These are phyloP conservation scores for Scopulariopsis brevicaulis DNA, from an alignment of 2,329 filamentous ascomycete genomes.

Conservation along the genomic window DNA sequence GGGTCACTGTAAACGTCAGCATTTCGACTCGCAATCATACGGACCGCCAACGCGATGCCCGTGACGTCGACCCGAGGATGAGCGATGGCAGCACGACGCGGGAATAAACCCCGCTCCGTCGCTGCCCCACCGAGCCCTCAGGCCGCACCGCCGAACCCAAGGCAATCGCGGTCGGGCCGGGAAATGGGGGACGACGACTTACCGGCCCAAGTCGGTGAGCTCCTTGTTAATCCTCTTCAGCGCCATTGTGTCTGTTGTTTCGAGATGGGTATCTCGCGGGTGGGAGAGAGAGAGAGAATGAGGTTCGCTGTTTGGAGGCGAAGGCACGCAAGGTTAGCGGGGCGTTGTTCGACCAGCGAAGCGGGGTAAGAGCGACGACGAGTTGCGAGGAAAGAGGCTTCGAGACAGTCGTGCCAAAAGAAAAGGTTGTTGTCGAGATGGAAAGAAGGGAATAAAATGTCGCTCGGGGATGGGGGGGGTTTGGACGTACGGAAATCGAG, in stretches of 20 bases:
- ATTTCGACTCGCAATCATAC: slow-evolving; percentile 14
- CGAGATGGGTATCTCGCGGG: neutral
- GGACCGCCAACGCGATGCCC: slow-evolving; percentile 7
- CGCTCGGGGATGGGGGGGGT: neutral
- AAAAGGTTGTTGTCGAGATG: neutral
- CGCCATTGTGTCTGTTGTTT: slow-evolving; percentile 50
- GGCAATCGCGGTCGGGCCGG: neutral
- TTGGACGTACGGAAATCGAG: slow-evolving; percentile 2
- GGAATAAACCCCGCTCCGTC: neutral
- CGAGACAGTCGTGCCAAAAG: neutral
- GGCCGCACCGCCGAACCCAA: neutral
- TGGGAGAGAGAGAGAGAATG: neutral
- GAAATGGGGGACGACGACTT: slow-evolving; percentile 19
- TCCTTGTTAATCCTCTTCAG: slow-evolving; percentile 95
- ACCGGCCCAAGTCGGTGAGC: slow-evolving; percentile 83
- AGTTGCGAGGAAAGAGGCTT: neutral
- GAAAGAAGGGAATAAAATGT: neutral
- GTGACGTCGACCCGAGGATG: neutral
- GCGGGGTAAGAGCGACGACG: neutral
- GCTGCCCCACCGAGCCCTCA: neutral
- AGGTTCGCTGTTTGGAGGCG: neutral
- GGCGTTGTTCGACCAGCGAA: neutral
- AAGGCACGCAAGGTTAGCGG: neutral
- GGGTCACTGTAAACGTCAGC: slow-evolving; percentile 58
- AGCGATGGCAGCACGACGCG: neutral